Conservation (phyloP, 2,329 filamentous ascomycete species). For the Venturia nashicola region DNA sequence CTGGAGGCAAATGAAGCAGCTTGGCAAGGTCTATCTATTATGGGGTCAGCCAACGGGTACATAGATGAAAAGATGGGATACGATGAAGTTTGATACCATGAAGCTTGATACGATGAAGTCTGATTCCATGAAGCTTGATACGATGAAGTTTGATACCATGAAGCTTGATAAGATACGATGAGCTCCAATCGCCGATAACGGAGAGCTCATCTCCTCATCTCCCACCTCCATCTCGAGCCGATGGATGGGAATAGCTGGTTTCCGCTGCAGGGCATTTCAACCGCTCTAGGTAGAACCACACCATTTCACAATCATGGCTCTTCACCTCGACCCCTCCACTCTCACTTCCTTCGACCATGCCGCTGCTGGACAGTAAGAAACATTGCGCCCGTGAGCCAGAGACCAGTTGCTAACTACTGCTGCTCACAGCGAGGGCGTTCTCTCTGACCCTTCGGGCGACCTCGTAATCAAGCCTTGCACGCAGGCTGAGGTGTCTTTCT, state of each 20-base stretch:
- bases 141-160: too few species aligned
- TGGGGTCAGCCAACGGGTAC: neutral
- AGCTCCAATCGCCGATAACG: neutral
- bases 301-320: neutral
- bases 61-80: too few species aligned
- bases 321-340: constrained; percentile 40
- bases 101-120: too few species aligned
- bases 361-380: constrained; percentile 66
- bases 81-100: too few species aligned
- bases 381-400: neutral
- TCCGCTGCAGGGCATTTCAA: neutral
- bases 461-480: constrained; percentile 94
- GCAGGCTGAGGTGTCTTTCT: constrained; percentile 74
- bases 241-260: too few species aligned
- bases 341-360: constrained; percentile 61
- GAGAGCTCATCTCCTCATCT: neutral
- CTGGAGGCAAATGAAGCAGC: neutral
- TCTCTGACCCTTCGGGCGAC: constrained; percentile 70
- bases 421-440: constrained; percentile 64
- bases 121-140: too few species aligned
- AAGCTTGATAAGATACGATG: too few species aligned
- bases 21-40: neutral
- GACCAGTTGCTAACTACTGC: neutral
- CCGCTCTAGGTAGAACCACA: neutral
- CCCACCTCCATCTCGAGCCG: too few species aligned